These are phyloP conservation scores for Tulasnella sp. DNA, from an alignment of 768 basidiomycete genomes.

Conservation along the genomic window DNA sequence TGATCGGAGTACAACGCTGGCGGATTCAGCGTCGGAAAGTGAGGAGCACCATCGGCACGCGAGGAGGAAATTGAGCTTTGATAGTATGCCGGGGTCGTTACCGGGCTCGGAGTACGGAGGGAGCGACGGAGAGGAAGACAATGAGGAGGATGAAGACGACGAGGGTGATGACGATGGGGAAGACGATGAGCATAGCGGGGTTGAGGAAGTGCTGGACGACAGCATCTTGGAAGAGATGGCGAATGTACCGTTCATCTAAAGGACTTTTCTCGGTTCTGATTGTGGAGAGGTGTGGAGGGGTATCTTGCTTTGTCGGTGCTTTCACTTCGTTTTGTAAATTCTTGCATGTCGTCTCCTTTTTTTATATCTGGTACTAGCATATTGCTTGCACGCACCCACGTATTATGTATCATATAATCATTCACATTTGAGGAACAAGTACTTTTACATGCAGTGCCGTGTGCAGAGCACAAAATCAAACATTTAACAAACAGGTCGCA, in stretches of 20 bases:
- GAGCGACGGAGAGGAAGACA: slow-evolving; percentile 32
- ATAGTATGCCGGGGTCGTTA: slow-evolving; percentile 82
- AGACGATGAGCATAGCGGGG: slow-evolving; percentile 43
- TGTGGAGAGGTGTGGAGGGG: too few species aligned
- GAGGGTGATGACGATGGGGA: slow-evolving; percentile 38
- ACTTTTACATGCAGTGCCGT: too few species aligned
- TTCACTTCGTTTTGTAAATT: background rate
- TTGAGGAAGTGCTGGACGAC: slow-evolving; percentile 69
- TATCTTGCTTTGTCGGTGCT: background rate
- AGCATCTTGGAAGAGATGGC: slow-evolving; percentile 78
- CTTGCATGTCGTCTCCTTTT: background rate
- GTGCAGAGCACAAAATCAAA: too few species aligned
- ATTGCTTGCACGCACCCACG: background rate
- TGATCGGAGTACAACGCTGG: slow-evolving; percentile 20
- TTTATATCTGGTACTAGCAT: background rate
- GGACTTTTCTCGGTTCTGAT: background rate
- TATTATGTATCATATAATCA: background rate
- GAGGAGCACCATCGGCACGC: slow-evolving; percentile 37
- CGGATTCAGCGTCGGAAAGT: slow-evolving; percentile 26
- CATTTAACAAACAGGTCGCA: too few species aligned
- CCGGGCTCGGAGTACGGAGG: slow-evolving; percentile 33
- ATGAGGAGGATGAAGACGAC: slow-evolving; percentile 30
- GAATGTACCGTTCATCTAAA: slow-evolving; percentile 50
- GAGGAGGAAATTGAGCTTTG: slow-evolving; percentile 45
- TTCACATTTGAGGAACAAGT: too few species aligned